Evolutionary conservation across 2,329 filamentous ascomycete species (phyloP).

Genomic region (Epichloe sp.): DNA sequence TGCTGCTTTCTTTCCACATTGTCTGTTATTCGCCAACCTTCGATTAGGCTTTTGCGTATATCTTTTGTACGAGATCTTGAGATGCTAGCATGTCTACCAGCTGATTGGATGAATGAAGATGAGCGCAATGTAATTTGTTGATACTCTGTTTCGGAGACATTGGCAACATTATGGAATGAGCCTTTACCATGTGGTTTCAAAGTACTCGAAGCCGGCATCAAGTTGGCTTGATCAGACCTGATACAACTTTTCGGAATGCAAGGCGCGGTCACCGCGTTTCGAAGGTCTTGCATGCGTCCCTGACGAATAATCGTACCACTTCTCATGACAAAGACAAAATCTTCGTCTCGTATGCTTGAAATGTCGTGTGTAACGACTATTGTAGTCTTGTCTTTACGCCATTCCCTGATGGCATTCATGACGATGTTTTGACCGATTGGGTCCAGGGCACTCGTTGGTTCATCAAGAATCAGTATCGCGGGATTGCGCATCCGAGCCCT

Average conservation of each 20-base stretch:
- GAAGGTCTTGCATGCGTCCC: constrained; percentile 27
- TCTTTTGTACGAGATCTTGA: constrained; percentile 28
- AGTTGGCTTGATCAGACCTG: background rate
- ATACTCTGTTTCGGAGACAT: background rate
- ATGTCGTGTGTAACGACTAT: constrained; percentile 90
- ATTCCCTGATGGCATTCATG: constrained; percentile 61
- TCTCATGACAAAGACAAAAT: constrained; percentile 74
- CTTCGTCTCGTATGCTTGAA: constrained; percentile 54
- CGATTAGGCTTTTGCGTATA: constrained; percentile 39
- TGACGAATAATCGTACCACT: constrained; percentile 53
- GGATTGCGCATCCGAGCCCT: constrained; percentile 65
- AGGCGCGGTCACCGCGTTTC: background rate
- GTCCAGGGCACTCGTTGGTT: constrained; percentile 78
- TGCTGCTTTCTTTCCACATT: background rate
- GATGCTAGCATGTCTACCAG: background rate
- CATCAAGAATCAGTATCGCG: constrained; percentile 73
- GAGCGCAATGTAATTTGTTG: background rate
- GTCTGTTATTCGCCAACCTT: constrained; percentile 10
- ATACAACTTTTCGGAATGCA: background rate
- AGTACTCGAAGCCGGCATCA: background rate
- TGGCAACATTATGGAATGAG: too few species aligned
- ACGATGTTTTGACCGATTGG: constrained; percentile 53
- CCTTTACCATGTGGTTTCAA: too few species aligned
- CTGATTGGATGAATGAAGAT: background rate
- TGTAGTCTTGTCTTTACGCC: constrained; percentile 72